Evolutionary conservation across 257 asterid species (phyloP).

Genomic region (Scutellaria baicalensis): DNA sequence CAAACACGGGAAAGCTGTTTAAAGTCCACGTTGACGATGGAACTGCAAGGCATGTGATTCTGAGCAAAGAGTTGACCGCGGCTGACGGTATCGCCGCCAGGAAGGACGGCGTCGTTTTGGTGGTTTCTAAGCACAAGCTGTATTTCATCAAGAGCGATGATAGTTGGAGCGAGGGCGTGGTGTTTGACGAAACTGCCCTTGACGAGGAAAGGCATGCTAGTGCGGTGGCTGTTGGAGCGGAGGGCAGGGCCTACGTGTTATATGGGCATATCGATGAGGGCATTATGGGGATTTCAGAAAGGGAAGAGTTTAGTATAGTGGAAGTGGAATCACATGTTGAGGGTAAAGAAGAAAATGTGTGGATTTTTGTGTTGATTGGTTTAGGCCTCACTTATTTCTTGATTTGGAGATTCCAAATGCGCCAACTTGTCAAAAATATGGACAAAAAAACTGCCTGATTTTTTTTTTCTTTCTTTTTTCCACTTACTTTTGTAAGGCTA

Average conservation of each 20-base stretch:
- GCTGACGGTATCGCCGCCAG: conserved; percentile 60
- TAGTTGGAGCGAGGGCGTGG: conserved; percentile 68
- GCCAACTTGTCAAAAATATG: conserved; percentile 42
- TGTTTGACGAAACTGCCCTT: conserved; percentile 85
- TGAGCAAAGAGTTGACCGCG: conserved; percentile 48
- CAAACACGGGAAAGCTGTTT: conserved; percentile 59
- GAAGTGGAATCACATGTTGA: conserved; percentile 56
- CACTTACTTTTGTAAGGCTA: background rate
- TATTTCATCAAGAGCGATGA: conserved; percentile 59
- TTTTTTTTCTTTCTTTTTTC: background rate
- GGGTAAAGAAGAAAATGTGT: conserved; percentile 47
- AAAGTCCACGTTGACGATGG: conserved; percentile 69
- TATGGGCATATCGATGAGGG: conserved; percentile 72
- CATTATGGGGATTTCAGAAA: conserved; percentile 31
- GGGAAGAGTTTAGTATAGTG: conserved; percentile 52
- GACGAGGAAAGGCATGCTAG: conserved; percentile 59
- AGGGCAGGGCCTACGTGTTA: conserved; percentile 65
- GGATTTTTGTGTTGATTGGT: conserved; percentile 74
- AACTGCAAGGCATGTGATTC: conserved; percentile 36
- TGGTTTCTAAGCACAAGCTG: conserved; percentile 48
- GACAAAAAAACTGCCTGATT: conserved; percentile 60
- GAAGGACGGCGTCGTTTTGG: conserved; percentile 64
- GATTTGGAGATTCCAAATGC: conserved; percentile 91
- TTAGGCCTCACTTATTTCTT: conserved; percentile 62
- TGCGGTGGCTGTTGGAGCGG: conserved; percentile 60